phyloP scores from a whole-genome alignment of 1,284 basidiomycete species.

The Pterulicium gracile region DNA sequence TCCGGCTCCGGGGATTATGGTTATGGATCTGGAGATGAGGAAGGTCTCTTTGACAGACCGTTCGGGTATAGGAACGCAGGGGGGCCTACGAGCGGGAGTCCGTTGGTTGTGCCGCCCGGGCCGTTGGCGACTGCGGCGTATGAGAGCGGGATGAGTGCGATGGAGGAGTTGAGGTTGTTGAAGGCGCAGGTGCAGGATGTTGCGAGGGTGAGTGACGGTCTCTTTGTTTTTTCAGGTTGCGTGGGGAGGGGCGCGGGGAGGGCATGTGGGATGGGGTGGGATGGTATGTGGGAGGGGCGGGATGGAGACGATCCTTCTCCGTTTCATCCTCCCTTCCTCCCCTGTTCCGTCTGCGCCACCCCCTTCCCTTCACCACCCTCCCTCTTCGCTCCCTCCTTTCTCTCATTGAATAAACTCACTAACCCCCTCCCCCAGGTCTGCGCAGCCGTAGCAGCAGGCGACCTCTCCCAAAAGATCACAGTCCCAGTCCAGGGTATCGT shows the following conservation, averaged over 20 bases:
- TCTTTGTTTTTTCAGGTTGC: too few relatives aligned
- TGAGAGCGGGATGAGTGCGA: constrained; percentile 52
- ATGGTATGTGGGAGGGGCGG: too few relatives aligned
- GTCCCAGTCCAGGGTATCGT: constrained; percentile 93
- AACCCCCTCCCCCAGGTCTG: constrained; percentile 79
- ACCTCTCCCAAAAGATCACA: constrained; percentile 93
- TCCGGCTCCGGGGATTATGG: too few relatives aligned
- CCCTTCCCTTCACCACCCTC: too few relatives aligned
- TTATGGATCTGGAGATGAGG: too few relatives aligned
- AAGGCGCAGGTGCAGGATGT: constrained; percentile 82
- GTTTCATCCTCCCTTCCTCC: too few relatives aligned
- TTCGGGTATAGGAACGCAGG: background rate
- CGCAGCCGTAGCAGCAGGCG: constrained; percentile 91
- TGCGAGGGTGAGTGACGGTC: constrained; percentile 32
- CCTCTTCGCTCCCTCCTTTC: too few relatives aligned
- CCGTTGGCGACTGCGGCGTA: constrained; percentile 47
- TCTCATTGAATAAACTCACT: too few relatives aligned
- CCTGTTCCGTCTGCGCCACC: too few relatives aligned
- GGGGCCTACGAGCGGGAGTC: background rate
- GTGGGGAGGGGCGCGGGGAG: too few relatives aligned
- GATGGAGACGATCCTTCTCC: too few relatives aligned
- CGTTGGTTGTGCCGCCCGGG: constrained; percentile 10
- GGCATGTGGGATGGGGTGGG: too few relatives aligned
- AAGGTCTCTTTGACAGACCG: background rate
- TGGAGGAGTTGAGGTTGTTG: constrained; percentile 67